Base-by-base conservation (phyloP, 2,329 filamentous ascomycete genomes). In the Peltaster fructicola region DNA sequence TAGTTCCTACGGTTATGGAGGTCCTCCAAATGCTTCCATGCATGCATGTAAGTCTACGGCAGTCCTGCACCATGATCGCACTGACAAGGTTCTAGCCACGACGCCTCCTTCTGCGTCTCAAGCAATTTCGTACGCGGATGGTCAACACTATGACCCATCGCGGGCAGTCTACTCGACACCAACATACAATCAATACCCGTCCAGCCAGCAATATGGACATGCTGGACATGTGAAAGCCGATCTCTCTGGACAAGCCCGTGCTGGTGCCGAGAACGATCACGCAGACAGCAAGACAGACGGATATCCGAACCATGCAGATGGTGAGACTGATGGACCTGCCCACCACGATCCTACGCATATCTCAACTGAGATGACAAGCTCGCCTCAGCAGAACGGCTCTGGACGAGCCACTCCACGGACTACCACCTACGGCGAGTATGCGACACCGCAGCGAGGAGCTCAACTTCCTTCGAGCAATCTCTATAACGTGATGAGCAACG, bases 321-420 rank as follows among this genome's bases (percentile, higher is more conserved):
- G 37, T 14, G 47, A 50, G 14, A 42, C 40, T 18, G 40, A 50
- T 32, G 42, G 42, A 34, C 34, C 71, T 8, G 57, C 85, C 38
- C 58, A 73, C 20, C 69, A 64, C 27, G 80, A 91, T 22, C 73
- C 80, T 44, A 51, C 70, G 25, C 81, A 90, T 44, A 55, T 91
- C 24, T 73, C 78, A 9, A 68, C 79, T 4, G 81, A 91, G 35
- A 75, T 93, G 63, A 73, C 74, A 2, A 76, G 75, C 9, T 88
- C 82, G 23, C 80, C 79, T 6, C 79, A 88, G 45, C 77, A 80
- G 43, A 74, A 76, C 30, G 69, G 71, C 12, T 85, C 81, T 15
- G 82, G 81, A 16, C 72, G 81, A 32, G 80, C 81, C 17, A 92
- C 82, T 11, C 82, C 84, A 7, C 71, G 84, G 38, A 90, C 79